A percentile compares a stretch with the other conserved stretches of the same genome.
phyloP scores from a whole-genome alignment of 2,329 filamentous ascomycete genomes.

The Stemphylium vesicarium region DNA sequence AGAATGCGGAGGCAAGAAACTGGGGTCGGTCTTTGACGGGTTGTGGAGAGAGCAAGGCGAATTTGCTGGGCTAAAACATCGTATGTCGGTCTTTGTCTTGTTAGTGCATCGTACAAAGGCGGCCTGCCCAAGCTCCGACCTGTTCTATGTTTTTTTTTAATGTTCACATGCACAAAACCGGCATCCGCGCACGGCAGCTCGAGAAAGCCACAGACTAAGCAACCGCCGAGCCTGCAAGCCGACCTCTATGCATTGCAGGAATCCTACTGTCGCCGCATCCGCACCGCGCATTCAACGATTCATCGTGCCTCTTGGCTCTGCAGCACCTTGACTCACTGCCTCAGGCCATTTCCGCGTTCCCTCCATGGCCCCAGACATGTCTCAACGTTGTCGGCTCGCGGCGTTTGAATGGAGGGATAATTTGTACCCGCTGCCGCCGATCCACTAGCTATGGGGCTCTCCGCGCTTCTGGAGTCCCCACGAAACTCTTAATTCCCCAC shows the following conservation, averaged over 20 bases:
- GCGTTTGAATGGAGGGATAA: slow-evolving; percentile 33
- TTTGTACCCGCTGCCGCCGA: slow-evolving; percentile 13
- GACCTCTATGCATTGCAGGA: no score
- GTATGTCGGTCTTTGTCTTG: slow-evolving; percentile 14
- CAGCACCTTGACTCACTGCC: no score
- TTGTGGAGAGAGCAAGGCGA: slow-evolving; percentile 5
- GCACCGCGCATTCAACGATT: neutral
- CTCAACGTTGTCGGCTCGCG: slow-evolving; percentile 6
- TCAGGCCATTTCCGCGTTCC: neutral
- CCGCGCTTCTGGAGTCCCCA: slow-evolving; percentile 23
- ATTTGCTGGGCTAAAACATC: no score
- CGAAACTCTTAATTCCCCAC: slow-evolving; percentile 17
- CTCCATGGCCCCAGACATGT: neutral
- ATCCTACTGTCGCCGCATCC: neutral
- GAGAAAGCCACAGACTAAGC: neutral
- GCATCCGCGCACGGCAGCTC: neutral
- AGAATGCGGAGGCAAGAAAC: slow-evolving; percentile 14
- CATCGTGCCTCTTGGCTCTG: no score
- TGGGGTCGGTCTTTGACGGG: slow-evolving; percentile 31
- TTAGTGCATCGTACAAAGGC: neutral
- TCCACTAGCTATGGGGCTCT: slow-evolving; percentile 17
- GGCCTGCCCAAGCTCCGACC: neutral
- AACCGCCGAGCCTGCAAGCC: no score
- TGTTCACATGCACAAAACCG: slow-evolving; percentile 4
- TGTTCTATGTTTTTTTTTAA: neutral